Percentiles rank a stretch among this genome's conserved stretches.
Conservation (phyloP, 306 rosid species). For the cucumber (Cucumis sativus) region DNA sequence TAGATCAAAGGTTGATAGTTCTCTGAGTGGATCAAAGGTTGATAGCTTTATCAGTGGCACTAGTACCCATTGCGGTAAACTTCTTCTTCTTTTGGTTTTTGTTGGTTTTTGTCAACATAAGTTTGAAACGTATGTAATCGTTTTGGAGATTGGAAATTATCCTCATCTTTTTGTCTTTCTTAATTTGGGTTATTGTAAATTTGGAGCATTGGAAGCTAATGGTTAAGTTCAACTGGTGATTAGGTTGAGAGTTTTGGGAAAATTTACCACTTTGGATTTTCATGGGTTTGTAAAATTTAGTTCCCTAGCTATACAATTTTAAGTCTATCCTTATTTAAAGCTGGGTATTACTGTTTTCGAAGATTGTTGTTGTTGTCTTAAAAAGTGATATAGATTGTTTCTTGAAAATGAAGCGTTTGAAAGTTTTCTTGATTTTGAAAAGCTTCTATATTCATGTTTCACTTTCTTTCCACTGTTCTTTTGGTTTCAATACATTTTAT, state of each 20-base stretch:
- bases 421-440: background rate
- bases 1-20: constrained; percentile 68
- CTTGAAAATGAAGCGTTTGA: background rate
- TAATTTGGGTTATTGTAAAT: background rate
- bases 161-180: background rate
- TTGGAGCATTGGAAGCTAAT: background rate
- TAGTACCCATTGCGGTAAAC: constrained; percentile 41
- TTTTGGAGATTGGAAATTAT: background rate
- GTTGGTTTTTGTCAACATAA: background rate
- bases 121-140: background rate
- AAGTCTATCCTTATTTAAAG: background rate
- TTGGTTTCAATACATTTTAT: background rate
- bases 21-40: constrained; percentile 65
- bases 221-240: background rate
- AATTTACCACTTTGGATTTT: background rate
- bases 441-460: background rate
- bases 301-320: background rate
- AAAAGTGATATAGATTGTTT: background rate
- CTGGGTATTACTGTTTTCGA: background rate
- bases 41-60: constrained; percentile 55
- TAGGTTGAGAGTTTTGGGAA: background rate
- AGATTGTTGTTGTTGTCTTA: background rate
- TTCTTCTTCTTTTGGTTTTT: constrained; percentile 3
- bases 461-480: background rate
- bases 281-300: background rate